A percentile compares a stretch with the other conserved stretches of the same genome.
Evolutionary conservation across 2,329 filamentous ascomycete genomes (phyloP).

Genomic region (Neonectria hederae): DNA sequence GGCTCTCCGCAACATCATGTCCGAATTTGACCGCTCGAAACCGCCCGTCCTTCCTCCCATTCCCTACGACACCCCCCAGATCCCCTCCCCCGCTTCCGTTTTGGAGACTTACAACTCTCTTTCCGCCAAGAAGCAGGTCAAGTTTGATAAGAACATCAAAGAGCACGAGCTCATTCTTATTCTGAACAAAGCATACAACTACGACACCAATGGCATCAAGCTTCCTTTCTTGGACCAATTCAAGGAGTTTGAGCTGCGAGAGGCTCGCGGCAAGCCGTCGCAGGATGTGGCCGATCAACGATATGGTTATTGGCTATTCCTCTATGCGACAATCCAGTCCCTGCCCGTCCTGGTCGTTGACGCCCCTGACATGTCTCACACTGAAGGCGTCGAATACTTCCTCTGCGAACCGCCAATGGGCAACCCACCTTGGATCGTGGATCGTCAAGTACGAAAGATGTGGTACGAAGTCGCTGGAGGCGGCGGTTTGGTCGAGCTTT

Average conservation of each 20-base stretch:
- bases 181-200: constrained; percentile 83
- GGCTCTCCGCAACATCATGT: constrained; percentile 81
- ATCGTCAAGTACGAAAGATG: constrained; percentile 69
- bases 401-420: constrained; percentile 79
- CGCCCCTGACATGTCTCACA: constrained; percentile 73
- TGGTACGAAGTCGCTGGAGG: constrained; percentile 80
- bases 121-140: constrained; percentile 77
- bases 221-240: constrained; percentile 75
- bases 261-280: constrained; percentile 70
- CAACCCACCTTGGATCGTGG: constrained; percentile 77
- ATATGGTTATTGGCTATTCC: constrained; percentile 82
- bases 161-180: constrained; percentile 80
- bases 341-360: constrained; percentile 82
- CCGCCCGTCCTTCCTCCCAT: constrained; percentile 91
- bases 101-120: constrained; percentile 71
- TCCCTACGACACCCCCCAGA: constrained; percentile 85
- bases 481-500: constrained; percentile 65
- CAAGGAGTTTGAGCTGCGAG: constrained; percentile 75
- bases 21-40: constrained; percentile 88
- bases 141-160: constrained; percentile 77
- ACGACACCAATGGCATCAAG: constrained; percentile 68
- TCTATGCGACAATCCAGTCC: constrained; percentile 81
- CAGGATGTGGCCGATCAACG: constrained; percentile 77
- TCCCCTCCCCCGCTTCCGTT: constrained; percentile 75
- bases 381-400: constrained; percentile 82